Conservation (phyloP, 805 yeast species). For the Saccharomyces kudriavzevii region DNA sequence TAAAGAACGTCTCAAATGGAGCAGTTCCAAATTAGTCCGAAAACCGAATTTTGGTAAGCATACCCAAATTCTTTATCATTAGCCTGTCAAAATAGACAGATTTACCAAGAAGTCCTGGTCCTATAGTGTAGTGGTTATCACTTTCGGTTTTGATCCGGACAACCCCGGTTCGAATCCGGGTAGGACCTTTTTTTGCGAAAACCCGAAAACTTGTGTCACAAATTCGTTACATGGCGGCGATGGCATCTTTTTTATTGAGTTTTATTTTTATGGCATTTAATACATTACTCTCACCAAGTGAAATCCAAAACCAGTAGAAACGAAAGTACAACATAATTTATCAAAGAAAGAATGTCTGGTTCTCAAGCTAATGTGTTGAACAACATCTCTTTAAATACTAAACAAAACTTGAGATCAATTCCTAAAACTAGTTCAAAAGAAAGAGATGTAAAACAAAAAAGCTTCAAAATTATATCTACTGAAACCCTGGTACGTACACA, state of each 20-base stretch:
- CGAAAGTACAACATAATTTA: not conserved
- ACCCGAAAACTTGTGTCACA: not conserved
- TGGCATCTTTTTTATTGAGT: not conserved
- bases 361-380: not conserved
- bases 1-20: too few relatives aligned
- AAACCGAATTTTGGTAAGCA: too few relatives aligned
- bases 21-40: too few relatives aligned
- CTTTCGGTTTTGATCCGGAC: constrained; percentile 74
- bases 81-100: not conserved
- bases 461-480: not conserved
- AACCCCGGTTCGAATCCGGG: constrained; percentile 86
- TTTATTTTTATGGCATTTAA: not conserved
- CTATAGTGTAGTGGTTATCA: constrained; percentile 75
- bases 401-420: not conserved
- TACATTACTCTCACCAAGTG: not conserved
- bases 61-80: too few relatives aligned
- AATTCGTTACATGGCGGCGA: not conserved
- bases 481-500: not conserved
- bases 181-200: constrained; percentile 44
- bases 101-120: not conserved
- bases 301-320: not conserved
- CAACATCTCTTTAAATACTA: not conserved
- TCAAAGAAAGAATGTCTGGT: not conserved
- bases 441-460: not conserved
- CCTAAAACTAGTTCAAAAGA: not conserved